phyloP scores from a whole-genome alignment of 2,329 filamentous ascomycete genomes.

The Penicillium italicum region DNA sequence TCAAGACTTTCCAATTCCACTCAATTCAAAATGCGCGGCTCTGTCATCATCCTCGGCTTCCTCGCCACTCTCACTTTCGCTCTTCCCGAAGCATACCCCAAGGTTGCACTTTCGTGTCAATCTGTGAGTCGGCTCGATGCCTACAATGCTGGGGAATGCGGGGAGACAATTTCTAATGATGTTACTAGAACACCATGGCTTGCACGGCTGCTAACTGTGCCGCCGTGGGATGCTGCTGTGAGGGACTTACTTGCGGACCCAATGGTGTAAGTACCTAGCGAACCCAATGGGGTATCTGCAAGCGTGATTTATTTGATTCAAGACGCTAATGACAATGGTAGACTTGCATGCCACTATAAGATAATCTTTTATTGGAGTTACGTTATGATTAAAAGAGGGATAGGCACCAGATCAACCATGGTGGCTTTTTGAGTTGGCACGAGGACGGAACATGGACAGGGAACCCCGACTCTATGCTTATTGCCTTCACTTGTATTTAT shows the following conservation, averaged over 20 bases:
- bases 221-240: slow-evolving; percentile 1
- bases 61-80: slow-evolving; percentile 14
- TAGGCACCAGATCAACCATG: background rate
- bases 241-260: slow-evolving; percentile 3
- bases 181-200: background rate
- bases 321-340: background rate
- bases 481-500: background rate
- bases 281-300: background rate
- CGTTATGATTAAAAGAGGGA: background rate
- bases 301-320: background rate
- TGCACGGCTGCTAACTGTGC: slow-evolving; percentile 5
- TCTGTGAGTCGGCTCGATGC: slow-evolving; percentile 1
- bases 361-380: background rate
- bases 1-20: background rate
- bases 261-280: slow-evolving; percentile 4
- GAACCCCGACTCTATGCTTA: background rate
- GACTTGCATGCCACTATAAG: slow-evolving; percentile 1
- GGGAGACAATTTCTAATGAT: background rate
- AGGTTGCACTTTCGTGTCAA: slow-evolving; percentile 2
- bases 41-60: slow-evolving; percentile 13
- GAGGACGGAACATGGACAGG: background rate
- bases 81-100: slow-evolving; percentile 10
- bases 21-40: slow-evolving; percentile 14
- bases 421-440: background rate
- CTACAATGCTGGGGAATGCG: background rate